Conservation (phyloP, 176 grass and related monocot species). For the Microstegium vimineum region DNA sequence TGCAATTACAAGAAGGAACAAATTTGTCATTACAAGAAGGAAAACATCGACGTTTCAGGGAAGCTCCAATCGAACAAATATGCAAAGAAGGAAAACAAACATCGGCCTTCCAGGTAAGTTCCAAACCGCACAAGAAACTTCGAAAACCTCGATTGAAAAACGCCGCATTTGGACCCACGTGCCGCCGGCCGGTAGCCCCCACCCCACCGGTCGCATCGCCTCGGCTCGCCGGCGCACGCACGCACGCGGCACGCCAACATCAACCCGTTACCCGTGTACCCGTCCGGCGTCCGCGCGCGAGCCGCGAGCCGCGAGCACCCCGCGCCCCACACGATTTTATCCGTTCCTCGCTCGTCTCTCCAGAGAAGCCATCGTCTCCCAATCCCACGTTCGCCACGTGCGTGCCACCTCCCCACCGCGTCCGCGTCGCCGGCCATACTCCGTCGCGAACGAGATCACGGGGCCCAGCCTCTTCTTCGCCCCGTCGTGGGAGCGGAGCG, state of each 20-base stretch:
- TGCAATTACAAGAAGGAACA: not conserved
- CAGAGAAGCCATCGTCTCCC: not conserved
- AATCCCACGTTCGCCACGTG: conserved; percentile 43
- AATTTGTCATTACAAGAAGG: too few species aligned
- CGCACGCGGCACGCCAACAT: too few species aligned
- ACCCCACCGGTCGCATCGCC: not conserved
- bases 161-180: not conserved
- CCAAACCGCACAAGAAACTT: not conserved
- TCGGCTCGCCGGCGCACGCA: conserved; percentile 4
- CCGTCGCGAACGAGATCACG: conserved; percentile 3
- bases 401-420: conserved; percentile 12
- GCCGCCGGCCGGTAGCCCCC: not conserved
- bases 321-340: conserved; percentile 18
- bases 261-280: not conserved
- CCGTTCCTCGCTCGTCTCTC: not conserved
- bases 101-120: not conserved
- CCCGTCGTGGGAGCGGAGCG: not conserved
- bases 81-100: not conserved
- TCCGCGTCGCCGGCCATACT: not conserved
- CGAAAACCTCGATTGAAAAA: not conserved
- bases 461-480: not conserved
- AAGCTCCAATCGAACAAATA: not conserved
- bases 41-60: not conserved
- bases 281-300: not conserved
- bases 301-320: not conserved